These are phyloP conservation scores for Rhododendron ferrugineum DNA, from an alignment of 148 eudicot species.

Conservation along the genomic window DNA sequence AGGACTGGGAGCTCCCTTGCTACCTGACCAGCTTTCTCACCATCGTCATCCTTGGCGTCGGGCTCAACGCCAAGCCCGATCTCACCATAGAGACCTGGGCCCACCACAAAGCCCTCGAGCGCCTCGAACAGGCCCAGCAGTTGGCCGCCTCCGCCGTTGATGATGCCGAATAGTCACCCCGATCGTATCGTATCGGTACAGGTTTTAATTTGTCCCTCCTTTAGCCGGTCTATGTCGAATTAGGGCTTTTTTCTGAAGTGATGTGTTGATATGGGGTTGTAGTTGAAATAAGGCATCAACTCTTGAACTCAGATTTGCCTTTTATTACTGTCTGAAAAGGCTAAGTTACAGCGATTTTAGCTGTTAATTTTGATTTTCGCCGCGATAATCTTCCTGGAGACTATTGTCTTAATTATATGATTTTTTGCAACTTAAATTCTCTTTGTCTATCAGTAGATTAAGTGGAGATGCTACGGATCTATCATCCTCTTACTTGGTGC, in stretches of 20 bases:
- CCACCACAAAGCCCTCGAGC: conserved; percentile 83
- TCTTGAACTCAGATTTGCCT: background rate
- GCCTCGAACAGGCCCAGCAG: conserved; percentile 44
- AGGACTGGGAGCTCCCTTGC: conserved; percentile 97
- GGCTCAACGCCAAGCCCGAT: conserved; percentile 90
- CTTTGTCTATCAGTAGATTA: background rate
- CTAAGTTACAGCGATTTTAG: background rate
- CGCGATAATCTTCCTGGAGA: background rate
- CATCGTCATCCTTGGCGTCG: conserved; percentile 90
- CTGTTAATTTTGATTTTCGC: background rate
- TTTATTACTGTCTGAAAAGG: background rate
- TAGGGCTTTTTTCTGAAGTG: background rate
- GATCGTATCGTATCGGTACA: conserved; percentile 1
- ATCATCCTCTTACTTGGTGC: background rate
- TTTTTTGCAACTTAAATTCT: background rate
- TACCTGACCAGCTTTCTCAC: conserved; percentile 92
- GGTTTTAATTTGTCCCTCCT: background rate
- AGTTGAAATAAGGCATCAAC: background rate
- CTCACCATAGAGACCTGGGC: conserved; percentile 98
- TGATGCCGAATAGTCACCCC: conserved; percentile 26
- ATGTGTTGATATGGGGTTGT: background rate
- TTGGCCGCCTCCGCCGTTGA: conserved; percentile 18
- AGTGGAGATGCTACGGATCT: background rate
- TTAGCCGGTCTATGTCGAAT: background rate
- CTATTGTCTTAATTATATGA: background rate